Base-by-base conservation (phyloP, 495 filamentous ascomycete species). In the Penicillium robsamsonii region DNA sequence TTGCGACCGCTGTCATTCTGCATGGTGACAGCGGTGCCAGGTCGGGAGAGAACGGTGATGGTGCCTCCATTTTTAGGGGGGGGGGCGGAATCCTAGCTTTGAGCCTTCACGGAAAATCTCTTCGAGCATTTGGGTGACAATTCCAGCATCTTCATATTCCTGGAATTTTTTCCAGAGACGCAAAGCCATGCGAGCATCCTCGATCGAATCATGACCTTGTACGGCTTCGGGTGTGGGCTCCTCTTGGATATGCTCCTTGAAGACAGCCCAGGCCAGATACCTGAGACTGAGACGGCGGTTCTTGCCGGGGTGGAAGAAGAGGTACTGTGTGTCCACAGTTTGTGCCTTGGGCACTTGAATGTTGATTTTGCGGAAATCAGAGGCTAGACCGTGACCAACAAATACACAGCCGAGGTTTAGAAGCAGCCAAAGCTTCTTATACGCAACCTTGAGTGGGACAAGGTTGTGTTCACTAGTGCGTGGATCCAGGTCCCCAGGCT, bases 371-470 rank as follows among this genome's bases (percentile, higher is more conserved):
- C 94, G 90, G 75, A 97, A 99, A 66, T 99, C 94, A 51, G 92
- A 92, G 46, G 86, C 85, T 24, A 99, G 75, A 9, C 92, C 91
- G 69, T 99, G 94, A 8, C 94, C 94, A 29, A 99, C 84, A 70
- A 99, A 99, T 44, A 88, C 78, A 72, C 90, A 96, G 29, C 95
- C 94, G 2, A 97, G 80, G 67, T 99, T 97, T 9, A 97, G 82
- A 8, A 99, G 83, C 12, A 97, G 81, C 94, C 94, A 99, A 29
- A 99, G 84, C 65, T 96, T 96, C 68, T 97, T 99, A 77, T 97
- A 97, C 8, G 92, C 93, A 17, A 85, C 82, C 69, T 97, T 99
- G 29, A 97, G 79, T 10, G 87, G 79, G 8, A 97, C 89, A 1
- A 97, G 80, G 51, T 89, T 87, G 71, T 95, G 92, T 37, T 77